Evolutionary conservation across 2,329 filamentous ascomycete genomes (phyloP).

Genomic region (Parascedosporium putredinis): DNA sequence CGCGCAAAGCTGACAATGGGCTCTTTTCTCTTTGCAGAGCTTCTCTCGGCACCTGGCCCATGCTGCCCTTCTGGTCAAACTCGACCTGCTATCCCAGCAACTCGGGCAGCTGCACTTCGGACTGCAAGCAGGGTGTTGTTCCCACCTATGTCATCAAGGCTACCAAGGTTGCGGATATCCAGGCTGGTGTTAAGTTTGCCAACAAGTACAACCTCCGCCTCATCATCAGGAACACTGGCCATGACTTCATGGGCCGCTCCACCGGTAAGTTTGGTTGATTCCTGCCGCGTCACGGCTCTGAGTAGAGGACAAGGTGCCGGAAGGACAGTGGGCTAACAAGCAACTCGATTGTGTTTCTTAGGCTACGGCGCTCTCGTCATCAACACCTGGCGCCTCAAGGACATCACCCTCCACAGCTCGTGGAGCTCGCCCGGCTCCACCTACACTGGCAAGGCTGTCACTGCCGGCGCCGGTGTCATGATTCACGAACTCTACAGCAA

Average conservation of each 20-base stretch:
- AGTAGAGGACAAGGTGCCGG: too few relatives aligned
- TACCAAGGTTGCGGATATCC: slow-evolving; percentile 19
- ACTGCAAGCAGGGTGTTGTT: slow-evolving; percentile 33
- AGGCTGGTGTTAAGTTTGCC: slow-evolving; percentile 25
- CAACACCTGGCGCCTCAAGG: slow-evolving; percentile 29
- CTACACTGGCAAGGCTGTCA: slow-evolving; percentile 38
- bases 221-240: slow-evolving; percentile 23
- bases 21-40: slow-evolving; percentile 17
- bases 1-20: background rate
- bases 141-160: slow-evolving; percentile 29
- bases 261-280: slow-evolving; percentile 7
- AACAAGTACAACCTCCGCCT: slow-evolving; percentile 25
- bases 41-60: slow-evolving; percentile 27
- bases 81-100: slow-evolving; percentile 27
- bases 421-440: slow-evolving; percentile 13
- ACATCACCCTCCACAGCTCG: slow-evolving; percentile 15
- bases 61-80: slow-evolving; percentile 28
- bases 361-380: slow-evolving; percentile 25
- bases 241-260: slow-evolving; percentile 15
- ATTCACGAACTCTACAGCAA: slow-evolving; percentile 41
- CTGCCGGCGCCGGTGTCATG: slow-evolving; percentile 44
- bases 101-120: slow-evolving; percentile 19
- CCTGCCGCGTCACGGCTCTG: too few relatives aligned
- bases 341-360: slow-evolving; percentile 9
- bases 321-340: too few relatives aligned